Conservation (phyloP, 257 asterid genomes). For the Nicotiana obtusifolia region DNA sequence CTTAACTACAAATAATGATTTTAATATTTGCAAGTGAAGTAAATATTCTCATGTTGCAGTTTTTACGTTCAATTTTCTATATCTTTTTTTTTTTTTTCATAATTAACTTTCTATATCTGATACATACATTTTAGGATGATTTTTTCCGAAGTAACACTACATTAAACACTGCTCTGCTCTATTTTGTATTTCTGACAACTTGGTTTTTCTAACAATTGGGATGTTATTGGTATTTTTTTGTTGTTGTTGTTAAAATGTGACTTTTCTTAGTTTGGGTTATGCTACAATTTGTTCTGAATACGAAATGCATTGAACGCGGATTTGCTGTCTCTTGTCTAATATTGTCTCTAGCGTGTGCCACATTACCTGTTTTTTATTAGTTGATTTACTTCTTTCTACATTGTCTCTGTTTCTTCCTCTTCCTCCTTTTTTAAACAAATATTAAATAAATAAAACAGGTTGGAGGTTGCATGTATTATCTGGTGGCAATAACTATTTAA, state of each 20-base stretch:
- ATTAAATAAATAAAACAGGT: background rate
- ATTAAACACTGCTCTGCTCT: background rate
- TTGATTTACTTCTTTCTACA: background rate
- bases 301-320: background rate
- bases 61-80: background rate
- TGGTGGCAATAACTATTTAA: background rate
- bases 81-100: background rate
- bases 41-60: background rate
- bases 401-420: background rate
- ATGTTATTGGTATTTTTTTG: background rate
- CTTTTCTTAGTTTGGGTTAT: background rate
- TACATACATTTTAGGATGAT: background rate
- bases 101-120: background rate
- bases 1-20: no score
- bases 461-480: background rate
- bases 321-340: conserved; percentile 17
- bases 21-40: no score
- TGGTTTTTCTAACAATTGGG: background rate
- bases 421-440: background rate
- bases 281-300: no score
- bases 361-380: background rate
- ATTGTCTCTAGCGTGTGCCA: conserved; percentile 7
- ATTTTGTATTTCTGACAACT: background rate
- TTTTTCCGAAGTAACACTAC: background rate
- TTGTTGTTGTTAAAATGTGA: background rate